Evolutionary conservation across 2,329 filamentous ascomycete species (phyloP).

Genomic region (Fusarium ambrosium): DNA sequence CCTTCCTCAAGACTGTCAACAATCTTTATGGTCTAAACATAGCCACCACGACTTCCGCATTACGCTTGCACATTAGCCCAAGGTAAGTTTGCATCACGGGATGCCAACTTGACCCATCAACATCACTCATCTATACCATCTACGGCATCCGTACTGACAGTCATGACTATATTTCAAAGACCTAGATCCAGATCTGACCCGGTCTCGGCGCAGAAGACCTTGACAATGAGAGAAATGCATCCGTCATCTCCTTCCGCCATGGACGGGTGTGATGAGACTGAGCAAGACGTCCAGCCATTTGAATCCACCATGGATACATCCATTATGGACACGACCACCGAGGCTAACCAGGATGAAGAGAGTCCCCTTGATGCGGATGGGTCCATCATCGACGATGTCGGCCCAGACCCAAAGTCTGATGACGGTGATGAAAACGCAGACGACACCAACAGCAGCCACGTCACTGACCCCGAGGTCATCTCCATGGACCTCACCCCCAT

Average conservation of each 20-base stretch:
- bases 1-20: not conserved
- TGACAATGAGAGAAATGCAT: not conserved
- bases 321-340: not conserved
- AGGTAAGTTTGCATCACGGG: not conserved
- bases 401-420: not conserved
- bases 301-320: conserved; percentile 4
- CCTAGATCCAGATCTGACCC: not conserved
- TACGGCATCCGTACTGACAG: not conserved
- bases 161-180: not conserved
- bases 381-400: not conserved
- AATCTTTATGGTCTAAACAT: not conserved
- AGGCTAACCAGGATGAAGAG: not conserved
- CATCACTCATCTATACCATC: not conserved
- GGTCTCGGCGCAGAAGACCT: not conserved
- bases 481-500: conserved; percentile 29
- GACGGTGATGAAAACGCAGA: not conserved
- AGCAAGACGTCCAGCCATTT: not conserved
- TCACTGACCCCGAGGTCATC: not conserved
- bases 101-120: not conserved
- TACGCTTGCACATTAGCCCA: not conserved
- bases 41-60: not conserved
- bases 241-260: not conserved
- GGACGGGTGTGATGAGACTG: not conserved
- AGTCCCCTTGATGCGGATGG: not conserved
- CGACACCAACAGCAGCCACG: not conserved